Percentiles rank a stretch among this genome's conserved stretches.
These are phyloP conservation scores for Pouteria campechiana DNA, from an alignment of 179 eudicot genomes.

Conservation along the genomic window DNA sequence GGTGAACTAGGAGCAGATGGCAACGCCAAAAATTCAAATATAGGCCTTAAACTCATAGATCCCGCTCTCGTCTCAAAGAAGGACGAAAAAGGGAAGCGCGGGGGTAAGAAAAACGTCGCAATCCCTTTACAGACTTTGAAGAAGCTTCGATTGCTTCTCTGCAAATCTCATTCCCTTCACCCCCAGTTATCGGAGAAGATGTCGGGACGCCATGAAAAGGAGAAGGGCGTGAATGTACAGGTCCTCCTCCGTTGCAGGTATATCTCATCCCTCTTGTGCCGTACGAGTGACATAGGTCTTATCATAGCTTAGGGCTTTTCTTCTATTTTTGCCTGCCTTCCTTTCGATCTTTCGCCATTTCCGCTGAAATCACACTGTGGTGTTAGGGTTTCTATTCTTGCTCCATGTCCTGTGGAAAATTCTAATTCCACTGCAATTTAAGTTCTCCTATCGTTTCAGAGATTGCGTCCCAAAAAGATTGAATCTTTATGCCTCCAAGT, in stretches of 20 bases:
- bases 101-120: not conserved
- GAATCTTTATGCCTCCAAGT: too few species aligned
- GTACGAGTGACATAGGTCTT: not conserved
- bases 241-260: slow-evolving; percentile 92
- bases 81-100: slow-evolving; percentile 4
- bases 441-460: too few species aligned
- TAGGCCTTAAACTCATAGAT: slow-evolving; percentile 6
- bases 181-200: slow-evolving; percentile 21
- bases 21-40: slow-evolving; percentile 23
- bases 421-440: not conserved
- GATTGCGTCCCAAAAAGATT: too few species aligned
- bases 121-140: not conserved
- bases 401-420: not conserved
- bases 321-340: not conserved
- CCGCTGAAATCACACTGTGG: too few species aligned
- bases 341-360: not conserved
- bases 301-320: not conserved
- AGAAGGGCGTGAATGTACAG: slow-evolving; percentile 87
- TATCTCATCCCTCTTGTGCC: not conserved
- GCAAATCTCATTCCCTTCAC: not conserved
- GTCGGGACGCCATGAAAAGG: slow-evolving; percentile 64
- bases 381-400: slow-evolving; percentile 3
- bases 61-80: slow-evolving; percentile 8
- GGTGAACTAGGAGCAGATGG: too few species aligned
- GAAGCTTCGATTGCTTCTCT: not conserved